These are phyloP conservation scores for Ceratorhiza oryzae-sativae DNA, from an alignment of 1,284 basidiomycete genomes.

Conservation along the genomic window DNA sequence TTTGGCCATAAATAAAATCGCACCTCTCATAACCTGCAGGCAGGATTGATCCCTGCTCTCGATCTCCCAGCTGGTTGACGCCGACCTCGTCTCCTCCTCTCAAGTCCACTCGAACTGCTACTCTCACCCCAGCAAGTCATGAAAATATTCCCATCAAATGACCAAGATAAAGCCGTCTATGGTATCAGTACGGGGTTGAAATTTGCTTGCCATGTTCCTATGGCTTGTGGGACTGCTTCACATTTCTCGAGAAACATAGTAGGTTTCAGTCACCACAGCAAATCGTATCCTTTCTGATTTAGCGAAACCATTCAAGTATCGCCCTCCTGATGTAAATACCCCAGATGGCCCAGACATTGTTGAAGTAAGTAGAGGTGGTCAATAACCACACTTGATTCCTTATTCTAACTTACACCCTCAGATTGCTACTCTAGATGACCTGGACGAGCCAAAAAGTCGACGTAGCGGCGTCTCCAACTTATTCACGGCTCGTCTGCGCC, in stretches of 20 bases:
- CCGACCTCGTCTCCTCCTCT: neutral
- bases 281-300: no score
- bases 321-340: neutral
- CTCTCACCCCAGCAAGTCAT: no score
- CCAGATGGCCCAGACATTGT: neutral
- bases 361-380: neutral
- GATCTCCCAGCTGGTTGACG: no score
- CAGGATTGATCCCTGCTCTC: neutral
- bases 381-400: neutral
- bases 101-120: no score
- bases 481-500: neutral
- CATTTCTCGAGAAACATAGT: neutral
- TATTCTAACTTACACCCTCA: neutral
- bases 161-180: constrained; percentile 9
- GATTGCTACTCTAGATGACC: constrained; percentile 26
- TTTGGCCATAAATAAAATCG: neutral
- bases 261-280: neutral
- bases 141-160: neutral
- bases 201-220: constrained; percentile 12
- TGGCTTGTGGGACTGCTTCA: constrained; percentile 9
- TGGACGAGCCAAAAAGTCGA: neutral
- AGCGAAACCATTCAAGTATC: neutral
- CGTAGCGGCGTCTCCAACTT: neutral
- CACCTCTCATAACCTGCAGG: neutral
- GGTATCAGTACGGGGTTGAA: constrained; percentile 21